Evolutionary conservation across 2,329 filamentous ascomycete species (phyloP).

Genomic region (Furcasterigmium furcatum): DNA sequence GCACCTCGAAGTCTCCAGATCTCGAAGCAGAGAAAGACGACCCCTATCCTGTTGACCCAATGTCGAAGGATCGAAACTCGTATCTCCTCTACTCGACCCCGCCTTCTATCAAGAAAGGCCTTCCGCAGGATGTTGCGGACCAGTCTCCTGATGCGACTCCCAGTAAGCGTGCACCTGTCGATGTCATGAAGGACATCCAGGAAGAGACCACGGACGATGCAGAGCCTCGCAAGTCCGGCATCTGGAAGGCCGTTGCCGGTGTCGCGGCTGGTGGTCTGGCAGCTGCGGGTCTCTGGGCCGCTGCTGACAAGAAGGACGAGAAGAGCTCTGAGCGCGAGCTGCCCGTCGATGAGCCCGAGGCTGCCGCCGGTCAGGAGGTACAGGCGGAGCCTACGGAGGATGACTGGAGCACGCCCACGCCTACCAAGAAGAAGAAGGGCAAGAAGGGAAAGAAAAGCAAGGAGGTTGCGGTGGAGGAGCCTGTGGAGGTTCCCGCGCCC

Average conservation of each 20-base stretch:
- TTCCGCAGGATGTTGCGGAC: constrained; percentile 10
- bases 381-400: background rate
- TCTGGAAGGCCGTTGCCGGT: background rate
- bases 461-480: constrained; percentile 7
- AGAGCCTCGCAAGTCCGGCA: background rate
- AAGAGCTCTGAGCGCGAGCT: constrained; percentile 2
- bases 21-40: constrained; percentile 28
- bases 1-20: constrained; percentile 7
- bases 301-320: constrained; percentile 3
- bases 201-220: constrained; percentile 18
- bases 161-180: constrained; percentile 12
- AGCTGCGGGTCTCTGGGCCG: background rate
- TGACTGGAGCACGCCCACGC: background rate
- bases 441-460: constrained; percentile 10
- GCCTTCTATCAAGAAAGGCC: constrained; percentile 23
- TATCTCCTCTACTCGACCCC: constrained; percentile 37
- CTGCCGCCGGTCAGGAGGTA: too few relatives aligned
- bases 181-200: constrained; percentile 14
- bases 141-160: constrained; percentile 20
- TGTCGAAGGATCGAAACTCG: constrained; percentile 38
- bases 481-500: constrained; percentile 1
- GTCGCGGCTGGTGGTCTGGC: background rate
- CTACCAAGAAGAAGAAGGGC: constrained; percentile 7
- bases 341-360: constrained; percentile 1
- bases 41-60: constrained; percentile 33